Evolutionary conservation across 805 yeast species (phyloP).

Genomic region (Pichia nakasei): DNA sequence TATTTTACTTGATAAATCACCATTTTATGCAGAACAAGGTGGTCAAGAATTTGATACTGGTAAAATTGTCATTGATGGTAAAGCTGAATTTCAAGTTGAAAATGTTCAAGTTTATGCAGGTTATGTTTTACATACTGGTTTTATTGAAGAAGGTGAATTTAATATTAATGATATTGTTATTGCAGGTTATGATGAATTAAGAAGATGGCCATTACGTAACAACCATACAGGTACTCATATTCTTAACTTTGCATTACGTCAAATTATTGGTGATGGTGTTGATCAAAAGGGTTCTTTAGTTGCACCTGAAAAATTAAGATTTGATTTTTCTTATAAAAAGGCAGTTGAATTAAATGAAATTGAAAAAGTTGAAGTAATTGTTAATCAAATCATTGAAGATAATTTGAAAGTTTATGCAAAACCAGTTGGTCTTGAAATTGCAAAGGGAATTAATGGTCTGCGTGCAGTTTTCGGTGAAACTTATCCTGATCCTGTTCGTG

Average conservation of each 20-base stretch:
- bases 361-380: conserved; percentile 63
- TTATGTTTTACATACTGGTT: conserved; percentile 92
- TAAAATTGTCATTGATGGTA: conserved; percentile 79
- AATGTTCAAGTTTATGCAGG: conserved; percentile 93
- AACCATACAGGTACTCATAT: conserved; percentile 98
- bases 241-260: conserved; percentile 79
- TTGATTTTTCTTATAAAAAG: conserved; percentile 91
- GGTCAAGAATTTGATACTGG: conserved; percentile 98
- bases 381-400: conserved; percentile 60
- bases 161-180: conserved; percentile 61
- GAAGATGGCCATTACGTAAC: conserved; percentile 94
- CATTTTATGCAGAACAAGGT: conserved; percentile 98
- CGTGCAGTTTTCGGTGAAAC: conserved; percentile 99
- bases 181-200: conserved; percentile 83
- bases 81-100: conserved; percentile 78
- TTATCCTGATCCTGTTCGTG: conserved; percentile 98
- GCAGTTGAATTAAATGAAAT: conserved; percentile 68
- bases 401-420: conserved; percentile 70
- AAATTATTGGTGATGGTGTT: conserved; percentile 76
- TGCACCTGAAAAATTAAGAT: conserved; percentile 89
- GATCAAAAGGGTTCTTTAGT: conserved; percentile 97
- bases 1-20: conserved; percentile 77
- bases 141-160: conserved; percentile 65
- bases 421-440: conserved; percentile 68
- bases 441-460: conserved; percentile 70